A percentile compares a stretch with the other conserved stretches of the same genome.
phyloP scores from a whole-genome alignment of 768 basidiomycete species.

The Leccinum disarticulatum region DNA sequence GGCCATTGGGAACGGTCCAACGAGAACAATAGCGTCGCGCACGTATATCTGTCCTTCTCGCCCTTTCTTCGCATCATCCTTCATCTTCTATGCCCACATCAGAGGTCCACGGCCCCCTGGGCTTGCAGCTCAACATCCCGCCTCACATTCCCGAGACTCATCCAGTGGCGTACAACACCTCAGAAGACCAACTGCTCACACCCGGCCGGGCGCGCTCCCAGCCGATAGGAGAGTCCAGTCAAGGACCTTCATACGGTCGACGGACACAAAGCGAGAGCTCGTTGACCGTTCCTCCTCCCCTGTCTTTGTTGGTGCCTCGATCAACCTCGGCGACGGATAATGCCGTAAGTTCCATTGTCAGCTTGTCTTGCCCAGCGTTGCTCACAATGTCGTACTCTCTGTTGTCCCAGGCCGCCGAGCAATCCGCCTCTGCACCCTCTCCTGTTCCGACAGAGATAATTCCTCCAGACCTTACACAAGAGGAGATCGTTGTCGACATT shows the following conservation, averaged over 20 bases:
- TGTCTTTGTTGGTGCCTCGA: constrained; percentile 11
- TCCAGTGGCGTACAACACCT: constrained; percentile 9
- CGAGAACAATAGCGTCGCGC: constrained; percentile 18
- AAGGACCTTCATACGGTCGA: constrained; percentile 22
- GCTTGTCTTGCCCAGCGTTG: background rate
- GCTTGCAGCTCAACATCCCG: constrained; percentile 18
- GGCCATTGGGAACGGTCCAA: constrained; percentile 6
- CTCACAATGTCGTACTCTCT: constrained; percentile 6
- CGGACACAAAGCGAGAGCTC: constrained; percentile 28
- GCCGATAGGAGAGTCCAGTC: constrained; percentile 26
- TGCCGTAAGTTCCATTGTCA: constrained; percentile 19
- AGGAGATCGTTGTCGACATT: constrained; percentile 35
- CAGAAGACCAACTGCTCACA: constrained; percentile 11
- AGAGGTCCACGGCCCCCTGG: constrained; percentile 23
- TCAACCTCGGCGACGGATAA: constrained; percentile 18
- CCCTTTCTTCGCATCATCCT: background rate
- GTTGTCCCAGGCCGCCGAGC: constrained; percentile 12
- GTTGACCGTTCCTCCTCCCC: constrained; percentile 9
- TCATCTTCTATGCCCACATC: constrained; percentile 20
- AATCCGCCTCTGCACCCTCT: constrained; percentile 27
- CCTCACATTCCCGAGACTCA: constrained; percentile 12
- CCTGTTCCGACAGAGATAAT: constrained; percentile 36
- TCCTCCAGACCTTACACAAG: constrained; percentile 31
- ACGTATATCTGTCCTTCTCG: background rate
- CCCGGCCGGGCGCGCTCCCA: constrained; percentile 22